These are phyloP conservation scores for Darksidea phi DNA, from an alignment of 495 filamentous ascomycete genomes.

Conservation along the genomic window DNA sequence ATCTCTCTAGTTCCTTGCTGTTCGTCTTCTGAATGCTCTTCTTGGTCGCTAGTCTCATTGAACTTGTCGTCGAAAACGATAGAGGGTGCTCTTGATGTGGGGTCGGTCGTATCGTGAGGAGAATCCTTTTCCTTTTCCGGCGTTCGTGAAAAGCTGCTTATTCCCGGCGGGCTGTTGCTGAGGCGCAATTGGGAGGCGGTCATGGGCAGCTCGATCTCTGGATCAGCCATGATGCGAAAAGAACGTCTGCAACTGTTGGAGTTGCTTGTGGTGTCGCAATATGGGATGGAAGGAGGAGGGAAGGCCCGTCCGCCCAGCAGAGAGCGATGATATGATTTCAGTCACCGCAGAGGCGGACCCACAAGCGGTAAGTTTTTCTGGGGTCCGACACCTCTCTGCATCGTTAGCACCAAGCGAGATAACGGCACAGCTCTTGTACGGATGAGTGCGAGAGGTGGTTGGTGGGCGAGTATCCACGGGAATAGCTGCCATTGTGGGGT, in stretches of 20 bases:
- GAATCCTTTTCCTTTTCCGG: constrained; percentile 1
- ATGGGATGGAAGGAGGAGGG: neutral
- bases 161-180: constrained; percentile 22
- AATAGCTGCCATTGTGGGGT: neutral
- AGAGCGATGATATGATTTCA: constrained; percentile 4
- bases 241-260: neutral
- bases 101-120: neutral
- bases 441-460: neutral
- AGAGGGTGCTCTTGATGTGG: constrained; percentile 15
- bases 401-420: neutral
- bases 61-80: constrained; percentile 16
- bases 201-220: constrained; percentile 34
- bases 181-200: constrained; percentile 15
- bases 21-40: constrained; percentile 12
- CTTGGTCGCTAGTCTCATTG: constrained; percentile 7
- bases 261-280: neutral
- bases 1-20: constrained; percentile 43
- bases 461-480: neutral
- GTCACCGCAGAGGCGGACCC: neutral
- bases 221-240: constrained; percentile 32
- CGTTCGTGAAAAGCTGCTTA: constrained; percentile 7
- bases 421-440: neutral
- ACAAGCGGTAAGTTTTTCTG: neutral
- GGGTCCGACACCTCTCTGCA: constrained; percentile 1
- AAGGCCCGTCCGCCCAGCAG: neutral